Conservation (phyloP, 2,329 filamentous ascomycete genomes). For the Colletotrichum kahawae region DNA sequence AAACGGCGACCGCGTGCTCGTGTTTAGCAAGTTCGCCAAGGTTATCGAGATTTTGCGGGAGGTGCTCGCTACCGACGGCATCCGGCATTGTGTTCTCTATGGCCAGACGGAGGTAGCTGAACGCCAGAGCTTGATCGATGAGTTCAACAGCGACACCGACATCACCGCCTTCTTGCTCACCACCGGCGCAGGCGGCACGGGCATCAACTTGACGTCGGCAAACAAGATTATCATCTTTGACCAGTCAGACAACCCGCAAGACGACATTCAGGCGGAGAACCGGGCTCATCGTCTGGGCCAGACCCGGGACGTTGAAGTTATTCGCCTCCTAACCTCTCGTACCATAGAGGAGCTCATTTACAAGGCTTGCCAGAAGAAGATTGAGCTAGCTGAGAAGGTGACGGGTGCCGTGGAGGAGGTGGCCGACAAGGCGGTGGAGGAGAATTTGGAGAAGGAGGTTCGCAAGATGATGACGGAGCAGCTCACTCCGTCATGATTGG, state of each 20-base stretch:
- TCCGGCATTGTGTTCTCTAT: slow-evolving; percentile 85
- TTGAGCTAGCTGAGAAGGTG: slow-evolving; percentile 77
- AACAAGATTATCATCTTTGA: slow-evolving; percentile 99
- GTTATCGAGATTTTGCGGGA: slow-evolving; percentile 90
- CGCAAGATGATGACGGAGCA: slow-evolving; percentile 46
- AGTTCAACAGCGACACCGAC: slow-evolving; percentile 75
- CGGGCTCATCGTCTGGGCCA: slow-evolving; percentile 95
- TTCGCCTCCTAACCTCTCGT: slow-evolving; percentile 78
- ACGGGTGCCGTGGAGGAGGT: slow-evolving; percentile 45
- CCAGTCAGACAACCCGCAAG: slow-evolving; percentile 95
- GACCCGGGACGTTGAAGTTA: slow-evolving; percentile 86
- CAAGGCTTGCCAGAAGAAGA: slow-evolving; percentile 88
- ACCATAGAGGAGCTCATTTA: slow-evolving; percentile 96
- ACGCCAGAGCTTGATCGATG: slow-evolving; percentile 86
- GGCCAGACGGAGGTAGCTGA: slow-evolving; percentile 82
- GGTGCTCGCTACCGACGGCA: slow-evolving; percentile 74
- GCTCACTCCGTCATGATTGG: slow-evolving; percentile 40
- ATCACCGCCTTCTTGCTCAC: slow-evolving; percentile 94
- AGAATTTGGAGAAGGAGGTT: slow-evolving; percentile 49
- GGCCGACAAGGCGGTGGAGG: slow-evolving; percentile 29
- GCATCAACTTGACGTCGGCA: slow-evolving; percentile 92
- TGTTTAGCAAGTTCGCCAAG: slow-evolving; percentile 93
- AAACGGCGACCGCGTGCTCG: slow-evolving; percentile 84
- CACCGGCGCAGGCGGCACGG: slow-evolving; percentile 93
- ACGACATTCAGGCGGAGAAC: slow-evolving; percentile 98